Evolutionary conservation across 2,329 filamentous ascomycete genomes (phyloP).

Genomic region (Cercospora nicotianae): DNA sequence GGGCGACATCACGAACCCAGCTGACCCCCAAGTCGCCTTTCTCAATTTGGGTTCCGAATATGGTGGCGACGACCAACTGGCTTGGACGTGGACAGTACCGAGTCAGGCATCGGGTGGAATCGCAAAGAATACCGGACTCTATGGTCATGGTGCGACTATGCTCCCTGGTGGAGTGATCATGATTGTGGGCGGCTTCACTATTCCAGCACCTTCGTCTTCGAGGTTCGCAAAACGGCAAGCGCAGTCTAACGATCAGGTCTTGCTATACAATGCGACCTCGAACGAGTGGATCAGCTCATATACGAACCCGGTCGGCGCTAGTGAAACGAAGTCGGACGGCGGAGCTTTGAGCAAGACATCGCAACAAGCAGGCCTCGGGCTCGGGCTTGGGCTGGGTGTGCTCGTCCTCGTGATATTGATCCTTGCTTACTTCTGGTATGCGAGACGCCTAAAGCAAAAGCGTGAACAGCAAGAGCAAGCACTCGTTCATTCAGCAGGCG

Average conservation of each 20-base stretch:
- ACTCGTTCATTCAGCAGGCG: conserved; percentile 39
- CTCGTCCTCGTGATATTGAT: conserved; percentile 45
- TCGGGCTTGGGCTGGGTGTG: conserved; percentile 48
- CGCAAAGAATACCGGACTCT: conserved; percentile 52
- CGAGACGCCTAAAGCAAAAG: conserved; percentile 42
- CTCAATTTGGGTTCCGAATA: conserved; percentile 74
- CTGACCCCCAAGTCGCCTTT: conserved; percentile 76
- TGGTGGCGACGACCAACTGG: conserved; percentile 50
- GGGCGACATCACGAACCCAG: conserved; percentile 72
- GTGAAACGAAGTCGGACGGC: background rate
- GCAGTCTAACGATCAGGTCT: conserved; percentile 43
- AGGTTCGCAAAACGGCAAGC: conserved; percentile 40
- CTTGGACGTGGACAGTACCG: conserved; percentile 72
- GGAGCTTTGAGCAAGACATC: conserved; percentile 46
- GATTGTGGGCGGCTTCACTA: conserved; percentile 59
- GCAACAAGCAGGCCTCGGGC: conserved; percentile 49
- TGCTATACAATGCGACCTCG: conserved; percentile 64
- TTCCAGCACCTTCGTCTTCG: conserved; percentile 43
- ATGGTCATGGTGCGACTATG: conserved; percentile 63
- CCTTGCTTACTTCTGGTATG: conserved; percentile 51
- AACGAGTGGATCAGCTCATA: conserved; percentile 60
- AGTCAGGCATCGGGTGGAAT: conserved; percentile 47
- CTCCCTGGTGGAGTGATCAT: conserved; percentile 63
- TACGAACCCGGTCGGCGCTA: conserved; percentile 40
- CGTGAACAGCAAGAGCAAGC: conserved; percentile 54